Base-by-base conservation (phyloP, 2,329 filamentous ascomycete species). In the Lachnellula willkommii region DNA sequence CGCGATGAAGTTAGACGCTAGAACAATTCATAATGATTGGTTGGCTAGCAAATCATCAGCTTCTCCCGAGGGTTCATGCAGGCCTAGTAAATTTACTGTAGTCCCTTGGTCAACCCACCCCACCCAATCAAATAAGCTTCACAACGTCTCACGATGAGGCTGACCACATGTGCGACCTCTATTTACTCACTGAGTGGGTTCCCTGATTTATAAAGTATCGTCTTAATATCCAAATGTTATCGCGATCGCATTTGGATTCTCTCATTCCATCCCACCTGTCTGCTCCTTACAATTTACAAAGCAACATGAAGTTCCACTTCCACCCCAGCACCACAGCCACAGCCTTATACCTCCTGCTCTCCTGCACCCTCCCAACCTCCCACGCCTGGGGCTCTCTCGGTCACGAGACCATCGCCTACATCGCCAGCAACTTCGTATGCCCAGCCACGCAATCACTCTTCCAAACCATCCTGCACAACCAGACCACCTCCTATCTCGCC, bases 391-490 rank as follows among this genome's bases (percentile, higher is more conserved):
- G 67, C 1, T 60, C 79, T 59, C 75, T 87, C 54, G 84, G 84
- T 1, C 84, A 88, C 69, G 82, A 85, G 65, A 83, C 84, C 4
- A 79, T 85, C 7, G 84, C 82, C 43, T 85, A 84, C 65, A 67
- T 88, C 22, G 84, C 84, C 11, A 77, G 76, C 62, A 78, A 78
- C 66, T 81, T 87, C 63, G 81, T 88, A 50, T 70, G 78, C 53
- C 74, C 79, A 37, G 68, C 75, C 32, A 87, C 84, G 14, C 73
- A 80, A 22, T 59, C 71, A 40, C 81, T 80, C 68, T 79, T 87
- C 65, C 78, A 87, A 66, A 67, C 71, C 4, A 73, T 87, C 50
- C 75, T 88, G 43, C 71, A 75, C 60, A 81, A 79, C 67, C 68
- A 77, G 37, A 78, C 78, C 1, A 70, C 73, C 54, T 77, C 82